Conservation (phyloP, 2,329 filamentous ascomycete genomes). For the Endothia cerciana region DNA sequence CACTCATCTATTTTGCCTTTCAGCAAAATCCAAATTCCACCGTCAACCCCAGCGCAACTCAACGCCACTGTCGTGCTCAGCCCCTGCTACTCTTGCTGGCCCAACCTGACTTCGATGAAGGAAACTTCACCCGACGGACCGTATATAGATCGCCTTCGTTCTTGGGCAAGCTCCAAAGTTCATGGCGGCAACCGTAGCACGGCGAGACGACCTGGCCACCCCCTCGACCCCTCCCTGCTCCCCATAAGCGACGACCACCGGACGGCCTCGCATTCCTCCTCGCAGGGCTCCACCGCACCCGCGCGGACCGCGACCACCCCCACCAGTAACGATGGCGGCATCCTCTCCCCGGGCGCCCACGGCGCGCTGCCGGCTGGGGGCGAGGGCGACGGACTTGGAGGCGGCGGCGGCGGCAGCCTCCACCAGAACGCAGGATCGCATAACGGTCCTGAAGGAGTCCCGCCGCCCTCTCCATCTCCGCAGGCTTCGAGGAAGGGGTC, state of each 20-base stretch:
- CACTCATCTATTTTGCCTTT: neutral
- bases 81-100: constrained; percentile 27
- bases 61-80: constrained; percentile 17
- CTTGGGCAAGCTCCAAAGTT: constrained; percentile 58
- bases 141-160: constrained; percentile 60
- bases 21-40: neutral
- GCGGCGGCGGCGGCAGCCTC: constrained; percentile 32
- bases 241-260: constrained; percentile 42
- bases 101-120: constrained; percentile 61
- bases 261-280: constrained; percentile 33
- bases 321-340: constrained; percentile 30
- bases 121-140: constrained; percentile 58
- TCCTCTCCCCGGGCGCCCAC: constrained; percentile 14
- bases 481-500: constrained; percentile 59
- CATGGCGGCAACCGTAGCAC: constrained; percentile 52
- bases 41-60: neutral
- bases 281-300: constrained; percentile 28
- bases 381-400: constrained; percentile 14
- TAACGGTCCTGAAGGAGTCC: constrained; percentile 33
- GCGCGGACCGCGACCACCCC: constrained; percentile 24
- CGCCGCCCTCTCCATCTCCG: constrained; percentile 50
- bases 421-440: constrained; percentile 30
- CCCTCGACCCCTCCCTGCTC: constrained; percentile 42
- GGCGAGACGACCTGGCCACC: constrained; percentile 45
- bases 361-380: constrained; percentile 19